These are phyloP conservation scores for Heritiera fomes DNA, from an alignment of 345 rosid genomes.

Conservation along the genomic window DNA sequence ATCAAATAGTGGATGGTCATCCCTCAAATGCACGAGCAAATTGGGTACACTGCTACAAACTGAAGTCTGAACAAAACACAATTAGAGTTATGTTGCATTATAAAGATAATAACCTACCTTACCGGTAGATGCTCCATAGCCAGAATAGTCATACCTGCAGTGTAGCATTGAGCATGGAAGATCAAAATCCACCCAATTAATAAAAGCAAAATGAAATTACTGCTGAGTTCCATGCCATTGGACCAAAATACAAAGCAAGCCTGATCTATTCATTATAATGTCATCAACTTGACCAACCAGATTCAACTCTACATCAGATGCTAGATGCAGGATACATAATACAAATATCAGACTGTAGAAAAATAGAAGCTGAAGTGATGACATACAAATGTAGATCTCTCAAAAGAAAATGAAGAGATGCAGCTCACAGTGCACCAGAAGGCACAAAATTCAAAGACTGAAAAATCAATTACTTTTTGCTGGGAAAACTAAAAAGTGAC, in stretches of 20 bases:
- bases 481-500: conserved; percentile 26
- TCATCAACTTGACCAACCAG: not conserved
- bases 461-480: conserved; percentile 26
- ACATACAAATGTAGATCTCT: conserved; percentile 24
- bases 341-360: not conserved
- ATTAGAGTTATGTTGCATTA: not conserved
- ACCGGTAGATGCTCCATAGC: conserved; percentile 96
- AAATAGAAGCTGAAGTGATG: conserved; percentile 27
- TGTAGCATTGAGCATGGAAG: conserved; percentile 18
- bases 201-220: not conserved
- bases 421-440: conserved; percentile 17
- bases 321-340: not conserved
- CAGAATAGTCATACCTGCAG: conserved; percentile 96
- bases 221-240: not conserved
- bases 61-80: not conserved
- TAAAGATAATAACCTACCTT: conserved; percentile 58
- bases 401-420: conserved; percentile 11
- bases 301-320: not conserved
- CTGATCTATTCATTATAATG: not conserved
- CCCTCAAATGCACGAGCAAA: not conserved
- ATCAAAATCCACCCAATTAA: conserved; percentile 14
- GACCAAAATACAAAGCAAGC: too few relatives aligned
- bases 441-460: conserved; percentile 37
- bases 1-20: not conserved
- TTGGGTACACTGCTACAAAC: not conserved